Evolutionary conservation across 495 filamentous ascomycete species (phyloP).

Genomic region (Astrothelium macrocarpum): DNA sequence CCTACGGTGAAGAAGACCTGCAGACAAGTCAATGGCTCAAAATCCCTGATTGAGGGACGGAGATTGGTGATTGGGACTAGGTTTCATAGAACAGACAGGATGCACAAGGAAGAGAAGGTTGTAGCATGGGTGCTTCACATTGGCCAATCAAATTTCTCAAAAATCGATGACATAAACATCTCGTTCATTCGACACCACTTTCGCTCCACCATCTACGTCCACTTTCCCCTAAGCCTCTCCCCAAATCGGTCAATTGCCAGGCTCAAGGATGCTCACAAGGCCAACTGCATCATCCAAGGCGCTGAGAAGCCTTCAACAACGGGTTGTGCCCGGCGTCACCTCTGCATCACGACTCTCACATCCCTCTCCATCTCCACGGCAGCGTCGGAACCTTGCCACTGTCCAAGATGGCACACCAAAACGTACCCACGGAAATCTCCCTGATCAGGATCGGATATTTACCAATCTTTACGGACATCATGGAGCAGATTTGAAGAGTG

Average conservation of each 20-base stretch:
- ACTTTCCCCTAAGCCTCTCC: not conserved
- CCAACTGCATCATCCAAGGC: slow-evolving; percentile 34
- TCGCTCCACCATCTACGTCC: not conserved
- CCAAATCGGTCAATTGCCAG: slow-evolving; percentile 11
- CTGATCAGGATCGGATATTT: slow-evolving; percentile 96
- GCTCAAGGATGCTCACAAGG: slow-evolving; percentile 30
- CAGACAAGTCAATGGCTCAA: not conserved
- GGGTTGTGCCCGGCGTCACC: slow-evolving; percentile 42
- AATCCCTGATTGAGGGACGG: too few species aligned
- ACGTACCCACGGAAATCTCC: slow-evolving; percentile 69
- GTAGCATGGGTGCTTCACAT: not conserved
- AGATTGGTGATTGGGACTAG: not conserved
- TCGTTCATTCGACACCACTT: not conserved
- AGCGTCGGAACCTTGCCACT: slow-evolving; percentile 67
- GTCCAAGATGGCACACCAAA: slow-evolving; percentile 75
- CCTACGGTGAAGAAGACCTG: not conserved
- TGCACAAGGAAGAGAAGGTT: not conserved
- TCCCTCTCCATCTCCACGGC: slow-evolving; percentile 35
- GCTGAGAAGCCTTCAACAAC: slow-evolving; percentile 38
- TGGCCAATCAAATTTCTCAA: not conserved
- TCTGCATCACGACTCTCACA: slow-evolving; percentile 30
- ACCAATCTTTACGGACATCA: slow-evolving; percentile 94
- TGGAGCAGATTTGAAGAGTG: slow-evolving; percentile 78
- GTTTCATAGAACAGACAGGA: not conserved
- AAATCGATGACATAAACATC: not conserved